phyloP scores from a whole-genome alignment of 768 basidiomycete genomes.

The Cantharellus cinnabarinus region DNA sequence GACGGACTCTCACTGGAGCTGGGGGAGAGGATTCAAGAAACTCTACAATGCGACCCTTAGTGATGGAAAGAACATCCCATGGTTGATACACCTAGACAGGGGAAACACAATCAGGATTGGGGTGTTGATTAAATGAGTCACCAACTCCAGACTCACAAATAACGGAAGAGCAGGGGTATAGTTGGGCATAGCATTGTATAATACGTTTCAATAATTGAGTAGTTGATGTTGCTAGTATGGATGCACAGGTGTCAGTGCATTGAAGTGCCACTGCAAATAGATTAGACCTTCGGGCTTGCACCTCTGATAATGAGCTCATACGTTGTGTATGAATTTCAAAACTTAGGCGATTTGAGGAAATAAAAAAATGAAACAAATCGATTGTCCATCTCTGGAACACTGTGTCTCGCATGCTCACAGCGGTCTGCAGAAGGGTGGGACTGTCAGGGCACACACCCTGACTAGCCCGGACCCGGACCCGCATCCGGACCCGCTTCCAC shows the following conservation, averaged over 20 bases:
- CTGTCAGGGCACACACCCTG: too few relatives aligned
- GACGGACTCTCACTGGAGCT: slow-evolving; percentile 40
- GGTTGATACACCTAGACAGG: slow-evolving; percentile 45
- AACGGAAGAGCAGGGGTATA: slow-evolving; percentile 40
- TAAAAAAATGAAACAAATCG: slow-evolving; percentile 75
- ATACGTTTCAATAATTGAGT: slow-evolving; percentile 51
- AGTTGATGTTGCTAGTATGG: slow-evolving; percentile 45
- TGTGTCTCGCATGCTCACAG: slow-evolving; percentile 62
- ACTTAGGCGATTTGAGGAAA: slow-evolving; percentile 56
- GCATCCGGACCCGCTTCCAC: too few relatives aligned
- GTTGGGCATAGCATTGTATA: slow-evolving; percentile 59
- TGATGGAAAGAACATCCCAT: slow-evolving; percentile 51
- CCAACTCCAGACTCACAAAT: slow-evolving; percentile 66
- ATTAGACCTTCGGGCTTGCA: too few relatives aligned
- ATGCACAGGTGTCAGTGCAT: slow-evolving; percentile 49
- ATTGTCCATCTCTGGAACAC: slow-evolving; percentile 82
- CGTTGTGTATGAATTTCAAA: slow-evolving; percentile 61
- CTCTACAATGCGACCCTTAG: slow-evolving; percentile 55
- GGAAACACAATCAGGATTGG: not conserved
- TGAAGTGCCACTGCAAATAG: slow-evolving; percentile 42
- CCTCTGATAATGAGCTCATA: slow-evolving; percentile 23
- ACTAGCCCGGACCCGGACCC: too few relatives aligned
- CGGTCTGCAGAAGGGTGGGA: slow-evolving; percentile 56
- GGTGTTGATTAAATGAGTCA: slow-evolving; percentile 10
- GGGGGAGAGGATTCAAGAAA: slow-evolving; percentile 29